A percentile compares a stretch with the other conserved stretches of the same genome.
Evolutionary conservation across 2,329 filamentous ascomycete species (phyloP).

Genomic region (Ophiostoma novo-ulmi): DNA sequence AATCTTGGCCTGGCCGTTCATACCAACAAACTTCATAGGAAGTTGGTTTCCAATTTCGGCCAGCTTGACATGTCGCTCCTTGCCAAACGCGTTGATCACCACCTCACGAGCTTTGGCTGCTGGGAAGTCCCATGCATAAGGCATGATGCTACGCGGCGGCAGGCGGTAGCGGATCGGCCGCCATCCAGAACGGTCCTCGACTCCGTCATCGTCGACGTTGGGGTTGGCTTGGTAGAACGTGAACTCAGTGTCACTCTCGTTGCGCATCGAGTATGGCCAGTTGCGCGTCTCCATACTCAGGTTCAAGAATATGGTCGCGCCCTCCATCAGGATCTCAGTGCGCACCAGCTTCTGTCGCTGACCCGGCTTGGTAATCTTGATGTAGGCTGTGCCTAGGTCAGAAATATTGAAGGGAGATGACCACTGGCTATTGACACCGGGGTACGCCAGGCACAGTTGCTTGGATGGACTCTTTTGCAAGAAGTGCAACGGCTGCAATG

Average conservation of each 20-base stretch:
- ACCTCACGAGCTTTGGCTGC: constrained; percentile 95
- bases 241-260: constrained; percentile 95
- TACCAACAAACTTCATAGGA: constrained; percentile 79
- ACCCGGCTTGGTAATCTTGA: constrained; percentile 87
- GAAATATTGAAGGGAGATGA: constrained; percentile 97
- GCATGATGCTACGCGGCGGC: constrained; percentile 95
- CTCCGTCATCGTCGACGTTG: constrained; percentile 84
- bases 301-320: constrained; percentile 88
- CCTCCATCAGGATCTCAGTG: constrained; percentile 85
- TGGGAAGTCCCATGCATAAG: constrained; percentile 98
- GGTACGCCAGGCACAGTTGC: constrained; percentile 87
- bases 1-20: constrained; percentile 69
- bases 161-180: constrained; percentile 87
- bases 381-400: constrained; percentile 83
- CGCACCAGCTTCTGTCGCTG: constrained; percentile 84
- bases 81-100: constrained; percentile 70
- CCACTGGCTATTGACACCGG: constrained; percentile 94
- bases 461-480: constrained; percentile 77
- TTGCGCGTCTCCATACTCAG: constrained; percentile 86
- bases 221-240: constrained; percentile 94
- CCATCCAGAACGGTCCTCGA: constrained; percentile 80
- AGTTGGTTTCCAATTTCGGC: constrained; percentile 95
- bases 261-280: constrained; percentile 98
- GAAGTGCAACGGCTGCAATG: constrained; percentile 82
- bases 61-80: constrained; percentile 86